Evolutionary conservation across 2,329 filamentous ascomycete species (phyloP).

Genomic region (Aspergillus tamarii): DNA sequence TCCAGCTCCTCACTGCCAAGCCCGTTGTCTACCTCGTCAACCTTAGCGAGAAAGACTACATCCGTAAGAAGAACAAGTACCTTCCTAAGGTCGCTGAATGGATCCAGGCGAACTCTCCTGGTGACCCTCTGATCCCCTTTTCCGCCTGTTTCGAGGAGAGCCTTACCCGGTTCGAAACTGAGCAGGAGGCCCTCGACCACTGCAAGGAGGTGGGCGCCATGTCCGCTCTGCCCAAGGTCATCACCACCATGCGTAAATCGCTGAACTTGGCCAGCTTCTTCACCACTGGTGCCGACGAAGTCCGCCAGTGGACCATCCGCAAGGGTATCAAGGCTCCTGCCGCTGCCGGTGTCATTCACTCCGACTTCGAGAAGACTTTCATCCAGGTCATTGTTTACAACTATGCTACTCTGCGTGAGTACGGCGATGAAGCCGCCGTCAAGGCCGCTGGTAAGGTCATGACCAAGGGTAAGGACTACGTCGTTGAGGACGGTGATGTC

Average conservation of each 20-base stretch:
- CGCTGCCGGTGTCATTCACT: slow-evolving; percentile 96
- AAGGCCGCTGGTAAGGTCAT: slow-evolving; percentile 95
- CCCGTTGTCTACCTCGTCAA: slow-evolving; percentile 97
- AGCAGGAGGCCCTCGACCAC: slow-evolving; percentile 78
- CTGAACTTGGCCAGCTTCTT: slow-evolving; percentile 95
- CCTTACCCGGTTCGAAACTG: slow-evolving; percentile 76
- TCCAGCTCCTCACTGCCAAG: slow-evolving; percentile 94
- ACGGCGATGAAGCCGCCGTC: slow-evolving; percentile 83
- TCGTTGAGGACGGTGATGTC: slow-evolving; percentile 59
- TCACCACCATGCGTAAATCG: slow-evolving; percentile 88
- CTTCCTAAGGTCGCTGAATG: slow-evolving; percentile 90
- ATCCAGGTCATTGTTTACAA: slow-evolving; percentile 97
- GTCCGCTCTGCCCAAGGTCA: slow-evolving; percentile 87
- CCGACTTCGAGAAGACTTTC: slow-evolving; percentile 98
- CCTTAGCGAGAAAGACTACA: slow-evolving; percentile 93
- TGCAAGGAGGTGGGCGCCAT: slow-evolving; percentile 85
- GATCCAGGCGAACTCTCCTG: slow-evolving; percentile 87
- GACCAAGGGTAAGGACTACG: slow-evolving; percentile 98
- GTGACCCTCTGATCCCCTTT: slow-evolving; percentile 89
- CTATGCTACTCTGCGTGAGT: slow-evolving; percentile 77
- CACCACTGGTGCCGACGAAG: slow-evolving; percentile 93
- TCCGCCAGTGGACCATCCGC: slow-evolving; percentile 96
- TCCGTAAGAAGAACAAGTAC: slow-evolving; percentile 99
- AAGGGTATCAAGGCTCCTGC: slow-evolving; percentile 97
- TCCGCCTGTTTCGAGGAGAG: slow-evolving; percentile 94